These are phyloP conservation scores for Combretum micranthum DNA, from an alignment of 345 rosid species.

Conservation along the genomic window DNA sequence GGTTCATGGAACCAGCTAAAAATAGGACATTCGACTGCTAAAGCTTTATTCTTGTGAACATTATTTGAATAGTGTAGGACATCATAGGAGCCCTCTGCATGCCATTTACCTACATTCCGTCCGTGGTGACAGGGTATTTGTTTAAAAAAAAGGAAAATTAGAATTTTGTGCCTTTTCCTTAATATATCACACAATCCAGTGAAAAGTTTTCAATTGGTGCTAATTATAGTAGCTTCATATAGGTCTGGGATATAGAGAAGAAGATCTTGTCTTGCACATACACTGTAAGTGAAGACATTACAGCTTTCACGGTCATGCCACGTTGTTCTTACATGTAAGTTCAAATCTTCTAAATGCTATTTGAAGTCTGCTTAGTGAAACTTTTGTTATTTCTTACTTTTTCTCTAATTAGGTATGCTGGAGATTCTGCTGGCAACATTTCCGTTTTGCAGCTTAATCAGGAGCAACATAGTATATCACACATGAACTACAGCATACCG, in stretches of 20 bases:
- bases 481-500: slow-evolving; percentile 68
- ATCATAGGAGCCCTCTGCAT: too few species aligned
- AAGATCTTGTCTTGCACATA: slow-evolving; percentile 47
- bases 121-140: too few species aligned
- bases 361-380: neutral
- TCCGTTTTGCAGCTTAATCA: slow-evolving; percentile 57
- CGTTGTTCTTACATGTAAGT: slow-evolving; percentile 62
- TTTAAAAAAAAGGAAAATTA: neutral
- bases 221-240: slow-evolving; percentile 8
- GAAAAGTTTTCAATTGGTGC: neutral
- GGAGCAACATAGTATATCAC: slow-evolving; percentile 30
- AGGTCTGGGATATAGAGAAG: slow-evolving; percentile 92
- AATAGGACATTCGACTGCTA: too few species aligned
- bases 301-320: slow-evolving; percentile 59
- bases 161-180: neutral
- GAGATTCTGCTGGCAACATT: slow-evolving; percentile 71
- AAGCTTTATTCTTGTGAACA: too few species aligned
- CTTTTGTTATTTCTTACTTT: slow-evolving; percentile 4
- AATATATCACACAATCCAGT: neutral
- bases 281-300: slow-evolving; percentile 46
- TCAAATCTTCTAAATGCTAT: slow-evolving; percentile 1
- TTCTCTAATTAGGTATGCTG: slow-evolving; percentile 51
- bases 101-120: too few species aligned
- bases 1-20: too few species aligned
- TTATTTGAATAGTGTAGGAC: too few species aligned